Base-by-base conservation (phyloP, 371 early-diverging fungal genomes). In the Mucor velutinosus region DNA sequence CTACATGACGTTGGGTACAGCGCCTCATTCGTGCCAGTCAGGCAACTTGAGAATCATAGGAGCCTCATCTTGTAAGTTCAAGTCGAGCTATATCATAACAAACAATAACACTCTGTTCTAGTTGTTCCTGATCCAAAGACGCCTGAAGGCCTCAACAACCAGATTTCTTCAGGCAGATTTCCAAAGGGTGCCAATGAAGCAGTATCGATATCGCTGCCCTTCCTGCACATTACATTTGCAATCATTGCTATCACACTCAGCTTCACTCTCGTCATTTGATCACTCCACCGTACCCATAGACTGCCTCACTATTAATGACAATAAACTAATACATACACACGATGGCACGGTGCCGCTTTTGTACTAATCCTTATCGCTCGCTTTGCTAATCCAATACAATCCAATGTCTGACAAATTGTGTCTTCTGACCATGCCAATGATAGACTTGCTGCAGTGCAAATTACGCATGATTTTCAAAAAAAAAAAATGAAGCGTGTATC, bases 311-410 rank as follows among this genome's bases (percentile, higher is more conserved):
- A n/a, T 2, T 14, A 25, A 6, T 51, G 25, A 25, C 23, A 51
- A 15, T 33, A 51, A 49, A 32, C 14, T 21, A 59, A 58, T 35
- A 15, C 51, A 17, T 64, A 60, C 66, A 82, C 87, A 95, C 95
- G 94, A 71, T 96, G 97, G 14, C 97, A 90, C 83, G 73, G 91
- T 89, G 65, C 97, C 33, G 92, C 93, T 17, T 75, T 65, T 65
- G 82, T 71, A 35, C 64, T 61, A 90, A 58, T 77, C 68, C 60
- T 73, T 64, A 59, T 90, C 89, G 61, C 85, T 79, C 19, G 89
- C 86, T 21, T 80, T 69, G 55, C 86, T 75, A 92, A 94, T 8
- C 88, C 94, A 30, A 77, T 56, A 35, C 67, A 56, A 61, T 67
- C 62, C 5, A 60, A n/a, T 17, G 37, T 43, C 37, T 56, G 57